These are phyloP conservation scores for Nephelium lappaceum DNA, from an alignment of 345 rosid species.

Conservation along the genomic window DNA sequence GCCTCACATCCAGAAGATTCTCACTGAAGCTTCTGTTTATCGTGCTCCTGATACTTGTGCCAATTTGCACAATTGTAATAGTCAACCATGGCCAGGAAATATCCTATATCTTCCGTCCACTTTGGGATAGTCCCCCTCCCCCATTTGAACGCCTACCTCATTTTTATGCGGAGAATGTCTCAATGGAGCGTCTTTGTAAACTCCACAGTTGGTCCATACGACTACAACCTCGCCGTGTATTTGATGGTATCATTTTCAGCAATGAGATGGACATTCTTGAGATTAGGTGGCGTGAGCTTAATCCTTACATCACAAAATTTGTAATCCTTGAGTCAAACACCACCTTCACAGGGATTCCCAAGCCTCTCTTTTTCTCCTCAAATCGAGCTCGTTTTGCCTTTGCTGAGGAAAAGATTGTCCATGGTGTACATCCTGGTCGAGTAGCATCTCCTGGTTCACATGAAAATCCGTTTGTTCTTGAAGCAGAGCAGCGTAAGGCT, in stretches of 20 bases:
- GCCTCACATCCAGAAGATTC: conserved; percentile 37
- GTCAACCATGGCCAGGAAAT: conserved; percentile 46
- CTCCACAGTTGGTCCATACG: conserved; percentile 89
- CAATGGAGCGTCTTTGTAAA: conserved; percentile 72
- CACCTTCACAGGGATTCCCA: conserved; percentile 88
- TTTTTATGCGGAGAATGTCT: conserved; percentile 91
- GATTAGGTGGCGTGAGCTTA: conserved; percentile 79
- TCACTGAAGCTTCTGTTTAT: conserved; percentile 38
- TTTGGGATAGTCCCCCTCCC: conserved; percentile 85
- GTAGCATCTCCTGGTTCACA: conserved; percentile 33
- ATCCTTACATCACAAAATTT: conserved; percentile 68
- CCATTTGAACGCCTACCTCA: conserved; percentile 76
- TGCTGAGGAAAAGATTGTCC: conserved; percentile 60
- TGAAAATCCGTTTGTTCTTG: conserved; percentile 69
- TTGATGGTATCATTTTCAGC: conserved; percentile 83
- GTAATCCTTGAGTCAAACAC: conserved; percentile 81
- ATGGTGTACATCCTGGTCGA: conserved; percentile 64
- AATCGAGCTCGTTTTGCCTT: conserved; percentile 62
- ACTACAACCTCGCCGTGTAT: conserved; percentile 59
- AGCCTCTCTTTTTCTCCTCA: conserved; percentile 64
- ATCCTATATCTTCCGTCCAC: conserved; percentile 76
- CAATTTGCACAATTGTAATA: conserved; percentile 56
- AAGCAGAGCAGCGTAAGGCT: conserved; percentile 57
- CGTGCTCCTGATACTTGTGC: conserved; percentile 46
- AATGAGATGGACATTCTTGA: conserved; percentile 86